Evolutionary conservation across 805 yeast species (phyloP), one percentile per base, ranked within the genome.

Genomic region (Yamadazyma philogaea): DNA sequence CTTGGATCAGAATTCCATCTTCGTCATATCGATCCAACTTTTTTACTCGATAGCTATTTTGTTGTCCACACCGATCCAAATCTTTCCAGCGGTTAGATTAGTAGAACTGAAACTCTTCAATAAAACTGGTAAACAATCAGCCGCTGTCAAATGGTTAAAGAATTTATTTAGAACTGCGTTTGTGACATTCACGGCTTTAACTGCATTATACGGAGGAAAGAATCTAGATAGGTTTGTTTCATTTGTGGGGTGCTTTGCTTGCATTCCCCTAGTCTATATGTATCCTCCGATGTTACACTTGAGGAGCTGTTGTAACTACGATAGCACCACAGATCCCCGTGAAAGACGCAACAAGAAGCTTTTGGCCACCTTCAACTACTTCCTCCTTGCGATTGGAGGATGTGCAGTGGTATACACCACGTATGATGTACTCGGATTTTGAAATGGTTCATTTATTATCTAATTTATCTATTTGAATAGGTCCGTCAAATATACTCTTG

Each of bases 201-300:
- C 82, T 45, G 88, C 93, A 0, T 76, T 78, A 47, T 70, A 71
- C 47, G 91, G 91, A 0, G 84, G 89, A 1, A 69, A 75, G 44
- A 78, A 84, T 52, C 64, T 86, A 47, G 93, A 86, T 57, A 72
- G 68, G 48, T 83, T 86, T 63, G 91, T 86, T 8, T 81, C 90
- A 2, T 80, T 86, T 55, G 84, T 86, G 40, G 95, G 95, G 3
- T 83, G 89, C 40, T 82, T 86, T 64, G 90, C 91, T 1, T 86
- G 95, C 55, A 83, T 86, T 42, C 95, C 95, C 1, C 72, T 86
- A 65, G 93, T 86, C 4, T 86, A 86, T 64, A 81, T 86, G 79
- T 84, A 85, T 54, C 93, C 95, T 7, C 93, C 95, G 14, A 70
- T 86, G 72, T 64, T 86, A 40, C 93, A 86, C 54, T 68, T 79